phyloP scores from a whole-genome alignment of 768 basidiomycete genomes.

The Arthromyces matolae region DNA sequence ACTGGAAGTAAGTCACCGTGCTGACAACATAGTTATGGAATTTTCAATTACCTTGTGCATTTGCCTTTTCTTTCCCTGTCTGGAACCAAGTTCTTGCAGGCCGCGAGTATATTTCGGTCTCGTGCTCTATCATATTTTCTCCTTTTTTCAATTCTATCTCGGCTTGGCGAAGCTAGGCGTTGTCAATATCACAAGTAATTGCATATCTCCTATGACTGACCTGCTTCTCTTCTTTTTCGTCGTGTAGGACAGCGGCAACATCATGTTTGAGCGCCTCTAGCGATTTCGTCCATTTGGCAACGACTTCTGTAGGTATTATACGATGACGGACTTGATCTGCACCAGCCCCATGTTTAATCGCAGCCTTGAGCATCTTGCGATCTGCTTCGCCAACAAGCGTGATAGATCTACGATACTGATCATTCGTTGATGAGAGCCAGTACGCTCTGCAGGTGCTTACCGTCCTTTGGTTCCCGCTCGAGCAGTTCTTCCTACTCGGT shows the following conservation, averaged over 20 bases:
- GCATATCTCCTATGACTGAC: conserved; percentile 3
- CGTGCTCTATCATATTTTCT: conserved; percentile 92
- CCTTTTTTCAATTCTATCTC: conserved; percentile 97
- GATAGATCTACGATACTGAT: conserved; percentile 59
- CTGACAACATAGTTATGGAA: conserved; percentile 2
- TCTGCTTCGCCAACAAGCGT: conserved; percentile 95
- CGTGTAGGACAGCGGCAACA: conserved; percentile 72
- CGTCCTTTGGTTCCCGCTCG: conserved; percentile 91
- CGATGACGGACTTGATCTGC: conserved; percentile 87
- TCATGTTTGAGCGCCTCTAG: conserved; percentile 72
- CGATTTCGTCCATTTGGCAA: conserved; percentile 67
- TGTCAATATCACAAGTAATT: conserved; percentile 10
- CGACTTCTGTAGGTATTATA: conserved; percentile 72
- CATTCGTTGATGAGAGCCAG: conserved; percentile 2
- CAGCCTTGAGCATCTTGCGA: conserved; percentile 93
- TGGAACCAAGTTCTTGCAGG: conserved; percentile 99
- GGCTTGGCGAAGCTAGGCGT: conserved; percentile 68
- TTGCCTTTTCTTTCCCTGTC: conserved; percentile 74
- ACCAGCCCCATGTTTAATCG: conserved; percentile 80
- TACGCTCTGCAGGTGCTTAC: conserved; percentile 41
- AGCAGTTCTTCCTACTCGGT: conserved; percentile 96
- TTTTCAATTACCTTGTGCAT: conserved; percentile 65
- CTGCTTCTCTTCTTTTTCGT: conserved; percentile 93
- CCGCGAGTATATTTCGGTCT: conserved; percentile 86
- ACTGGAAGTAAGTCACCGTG: conserved; percentile 1